phyloP scores from a whole-genome alignment of 352 stramenopile species.

The Globisporangium takayamanum region DNA sequence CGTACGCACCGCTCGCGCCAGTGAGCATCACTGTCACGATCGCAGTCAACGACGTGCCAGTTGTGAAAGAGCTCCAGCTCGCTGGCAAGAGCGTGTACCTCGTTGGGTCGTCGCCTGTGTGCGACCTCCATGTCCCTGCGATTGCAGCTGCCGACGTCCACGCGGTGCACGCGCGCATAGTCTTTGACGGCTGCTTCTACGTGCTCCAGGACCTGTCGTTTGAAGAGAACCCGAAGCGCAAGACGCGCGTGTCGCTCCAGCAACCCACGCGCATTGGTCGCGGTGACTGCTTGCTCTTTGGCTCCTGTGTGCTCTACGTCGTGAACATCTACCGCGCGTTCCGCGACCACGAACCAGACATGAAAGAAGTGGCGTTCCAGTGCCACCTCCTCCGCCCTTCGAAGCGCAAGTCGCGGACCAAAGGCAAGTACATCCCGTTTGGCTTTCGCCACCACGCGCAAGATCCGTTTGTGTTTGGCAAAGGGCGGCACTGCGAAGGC shows the following conservation, averaged over 20 bases:
- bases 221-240: slow-evolving; percentile 40
- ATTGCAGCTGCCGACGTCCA: slow-evolving; percentile 39
- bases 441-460: slow-evolving; percentile 38
- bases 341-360: slow-evolving; percentile 42
- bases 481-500: slow-evolving; percentile 46
- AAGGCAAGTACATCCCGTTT: slow-evolving; percentile 44
- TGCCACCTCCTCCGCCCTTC: slow-evolving; percentile 56
- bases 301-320: slow-evolving; percentile 44
- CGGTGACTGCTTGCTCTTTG: slow-evolving; percentile 54
- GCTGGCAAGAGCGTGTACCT: slow-evolving; percentile 27
- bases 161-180: slow-evolving; percentile 50
- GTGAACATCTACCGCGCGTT: slow-evolving; percentile 45
- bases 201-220: slow-evolving; percentile 69
- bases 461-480: slow-evolving; percentile 48
- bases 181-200: slow-evolving; percentile 60
- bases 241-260: slow-evolving; percentile 45
- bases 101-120: slow-evolving; percentile 49
- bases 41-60: slow-evolving; percentile 11
- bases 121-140: slow-evolving; percentile 42
- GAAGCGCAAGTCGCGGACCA: slow-evolving; percentile 47
- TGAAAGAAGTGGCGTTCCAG: slow-evolving; percentile 57
- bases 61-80: slow-evolving; percentile 19
- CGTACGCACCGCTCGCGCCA: slow-evolving; percentile 11
- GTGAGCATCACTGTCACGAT: slow-evolving; percentile 9
- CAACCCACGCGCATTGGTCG: slow-evolving; percentile 43